Percentiles rank a stretch among this genome's conserved stretches.
phyloP scores from a whole-genome alignment of 371 early-diverging fungal species.

The Zychaea mexicana region DNA sequence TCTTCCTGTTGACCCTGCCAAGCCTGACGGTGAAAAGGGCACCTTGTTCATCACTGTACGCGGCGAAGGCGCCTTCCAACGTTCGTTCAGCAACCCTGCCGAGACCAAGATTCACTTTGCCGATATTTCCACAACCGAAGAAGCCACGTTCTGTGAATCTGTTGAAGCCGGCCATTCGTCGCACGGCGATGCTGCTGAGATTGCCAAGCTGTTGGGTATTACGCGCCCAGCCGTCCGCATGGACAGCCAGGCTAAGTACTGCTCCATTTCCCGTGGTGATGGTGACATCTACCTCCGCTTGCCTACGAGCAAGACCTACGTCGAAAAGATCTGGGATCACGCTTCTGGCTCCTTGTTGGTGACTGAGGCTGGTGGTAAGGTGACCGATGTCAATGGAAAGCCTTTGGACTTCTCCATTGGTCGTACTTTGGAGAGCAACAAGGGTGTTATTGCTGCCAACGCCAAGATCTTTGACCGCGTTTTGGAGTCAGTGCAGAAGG shows the following conservation, averaged over 20 bases:
- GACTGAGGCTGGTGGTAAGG: conserved; percentile 92
- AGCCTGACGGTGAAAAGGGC: conserved; percentile 74
- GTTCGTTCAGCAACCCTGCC: conserved; percentile 56
- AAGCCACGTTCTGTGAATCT: conserved; percentile 92
- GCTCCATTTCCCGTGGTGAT: conserved; percentile 82
- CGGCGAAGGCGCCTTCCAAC: conserved; percentile 90
- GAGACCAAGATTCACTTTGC: conserved; percentile 72
- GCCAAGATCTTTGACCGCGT: conserved; percentile 65
- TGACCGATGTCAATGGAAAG: conserved; percentile 84
- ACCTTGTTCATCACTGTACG: conserved; percentile 76
- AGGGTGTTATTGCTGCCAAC: conserved; percentile 88
- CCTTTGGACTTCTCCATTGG: conserved; percentile 90
- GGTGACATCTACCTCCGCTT: conserved; percentile 91
- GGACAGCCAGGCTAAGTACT: conserved; percentile 96
- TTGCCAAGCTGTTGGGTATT: conserved; percentile 77
- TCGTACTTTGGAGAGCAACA: conserved; percentile 79
- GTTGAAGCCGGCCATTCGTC: conserved; percentile 93
- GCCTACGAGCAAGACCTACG: conserved; percentile 78
- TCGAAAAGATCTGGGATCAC: conserved; percentile 99
- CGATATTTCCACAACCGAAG: conserved; percentile 48
- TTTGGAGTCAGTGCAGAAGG: conserved; percentile 69
- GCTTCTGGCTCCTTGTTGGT: conserved; percentile 91
- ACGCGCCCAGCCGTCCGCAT: conserved; percentile 80
- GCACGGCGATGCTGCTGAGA: conserved; percentile 78
- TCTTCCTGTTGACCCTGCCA: conserved; percentile 68